Evolutionary conservation across 192 early-diverging fungal species (phyloP).

Genomic region (Gigaspora rosea): DNA sequence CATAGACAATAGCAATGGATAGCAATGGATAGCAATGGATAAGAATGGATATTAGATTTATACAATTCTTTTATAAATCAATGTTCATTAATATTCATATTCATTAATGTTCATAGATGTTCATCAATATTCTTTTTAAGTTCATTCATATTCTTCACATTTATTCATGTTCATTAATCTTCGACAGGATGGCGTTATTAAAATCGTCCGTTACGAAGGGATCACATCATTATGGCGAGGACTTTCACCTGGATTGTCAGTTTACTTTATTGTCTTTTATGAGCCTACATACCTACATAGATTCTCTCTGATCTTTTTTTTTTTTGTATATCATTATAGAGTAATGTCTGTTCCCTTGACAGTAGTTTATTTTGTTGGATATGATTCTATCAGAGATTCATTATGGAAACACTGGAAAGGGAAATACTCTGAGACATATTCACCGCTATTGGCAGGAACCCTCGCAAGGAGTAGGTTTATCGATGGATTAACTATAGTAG

Average conservation of each 20-base stretch:
- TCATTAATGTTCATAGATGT: too few relatives aligned
- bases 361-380: slow-evolving; percentile 93
- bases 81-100: slow-evolving; percentile 32
- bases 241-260: slow-evolving; percentile 73
- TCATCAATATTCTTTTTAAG: too few relatives aligned
- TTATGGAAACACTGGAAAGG: slow-evolving; percentile 35
- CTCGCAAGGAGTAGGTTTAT: slow-evolving; percentile 68
- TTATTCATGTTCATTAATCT: not conserved
- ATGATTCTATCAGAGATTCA: slow-evolving; percentile 78
- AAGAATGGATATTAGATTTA: too few relatives aligned
- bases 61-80: not conserved
- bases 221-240: slow-evolving; percentile 82
- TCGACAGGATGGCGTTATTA: slow-evolving; percentile 67
- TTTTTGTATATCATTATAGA: not conserved
- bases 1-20: not conserved
- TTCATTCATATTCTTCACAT: not conserved
- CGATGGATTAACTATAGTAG: too few relatives aligned
- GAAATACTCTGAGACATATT: slow-evolving; percentile 35
- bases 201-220: slow-evolving; percentile 83
- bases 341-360: slow-evolving; percentile 90
- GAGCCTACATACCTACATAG: not conserved
- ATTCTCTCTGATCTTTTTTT: not conserved
- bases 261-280: slow-evolving; percentile 14
- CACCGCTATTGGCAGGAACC: slow-evolving; percentile 66
- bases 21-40: too few relatives aligned